Percentiles rank a stretch among this genome's conserved stretches.
phyloP scores from a whole-genome alignment of 192 early-diverging fungal genomes.

The Backusella macrospora region DNA sequence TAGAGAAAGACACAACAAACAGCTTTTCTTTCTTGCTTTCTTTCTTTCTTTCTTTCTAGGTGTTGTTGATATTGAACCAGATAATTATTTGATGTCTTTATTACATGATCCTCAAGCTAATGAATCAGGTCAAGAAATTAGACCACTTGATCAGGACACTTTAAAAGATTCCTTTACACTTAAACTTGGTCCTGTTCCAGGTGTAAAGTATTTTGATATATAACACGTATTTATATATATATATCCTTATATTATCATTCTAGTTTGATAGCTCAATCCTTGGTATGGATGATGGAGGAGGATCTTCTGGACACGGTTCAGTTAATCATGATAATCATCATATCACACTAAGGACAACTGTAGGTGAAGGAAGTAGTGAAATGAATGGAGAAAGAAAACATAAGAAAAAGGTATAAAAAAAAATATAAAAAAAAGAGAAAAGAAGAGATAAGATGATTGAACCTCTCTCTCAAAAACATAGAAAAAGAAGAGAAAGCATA shows the following conservation, averaged over 20 bases:
- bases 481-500: conserved; percentile 46
- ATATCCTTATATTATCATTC: not conserved
- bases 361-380: conserved; percentile 13
- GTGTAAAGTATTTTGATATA: conserved; percentile 26
- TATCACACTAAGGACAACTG: not conserved
- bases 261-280: conserved; percentile 41
- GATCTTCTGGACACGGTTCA: not conserved
- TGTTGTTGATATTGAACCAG: conserved; percentile 32
- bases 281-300: conserved; percentile 26
- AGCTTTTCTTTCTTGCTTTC: no score
- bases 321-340: not conserved
- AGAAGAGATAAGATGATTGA: no score
- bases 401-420: conserved; percentile 43
- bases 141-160: conserved; percentile 32
- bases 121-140: conserved; percentile 23
- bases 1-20: no score
- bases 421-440: not conserved
- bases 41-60: no score
- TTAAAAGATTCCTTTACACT: conserved; percentile 37
- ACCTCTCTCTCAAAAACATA: not conserved
- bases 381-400: conserved; percentile 31
- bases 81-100: conserved; percentile 36
- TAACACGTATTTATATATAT: not conserved
- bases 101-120: conserved; percentile 37
- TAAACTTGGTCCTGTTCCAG: conserved; percentile 38